Percentiles rank a stretch among this genome's conserved stretches.
Evolutionary conservation across 495 filamentous ascomycete genomes (phyloP).

Genomic region (Tuber aestivum): DNA sequence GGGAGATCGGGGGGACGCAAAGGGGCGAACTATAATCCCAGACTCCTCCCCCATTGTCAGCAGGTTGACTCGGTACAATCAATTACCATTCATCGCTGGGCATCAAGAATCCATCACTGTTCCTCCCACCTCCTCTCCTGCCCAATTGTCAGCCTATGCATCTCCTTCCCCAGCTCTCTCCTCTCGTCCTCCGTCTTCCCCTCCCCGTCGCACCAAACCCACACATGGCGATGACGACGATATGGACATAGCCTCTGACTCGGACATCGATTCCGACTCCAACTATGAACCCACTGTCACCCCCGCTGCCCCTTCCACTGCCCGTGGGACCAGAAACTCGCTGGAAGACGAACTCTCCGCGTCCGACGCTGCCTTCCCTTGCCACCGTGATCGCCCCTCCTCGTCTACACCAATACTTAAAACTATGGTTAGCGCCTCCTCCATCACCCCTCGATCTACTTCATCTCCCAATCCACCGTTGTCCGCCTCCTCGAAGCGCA

Average conservation of each 20-base stretch:
- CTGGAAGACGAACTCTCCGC: slow-evolving; percentile 7
- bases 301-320: background rate
- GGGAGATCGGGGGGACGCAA: slow-evolving; percentile 5
- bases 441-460: background rate
- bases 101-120: background rate
- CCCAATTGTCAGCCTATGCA: background rate
- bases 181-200: background rate
- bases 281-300: background rate
- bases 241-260: background rate
- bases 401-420: background rate
- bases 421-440: background rate
- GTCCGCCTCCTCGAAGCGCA: background rate
- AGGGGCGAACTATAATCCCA: background rate
- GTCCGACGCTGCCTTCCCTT: slow-evolving; percentile 1
- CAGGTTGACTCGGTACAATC: background rate
- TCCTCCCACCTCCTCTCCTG: background rate
- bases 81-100: background rate
- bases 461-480: background rate
- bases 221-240: background rate
- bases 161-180: background rate
- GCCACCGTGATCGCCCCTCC: background rate
- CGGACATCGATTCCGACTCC: background rate
- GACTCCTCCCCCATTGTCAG: background rate
- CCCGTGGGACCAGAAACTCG: background rate
- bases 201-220: background rate